Evolutionary conservation across 2,329 filamentous ascomycete genomes (phyloP).

Genomic region (Alternaria dauci): DNA sequence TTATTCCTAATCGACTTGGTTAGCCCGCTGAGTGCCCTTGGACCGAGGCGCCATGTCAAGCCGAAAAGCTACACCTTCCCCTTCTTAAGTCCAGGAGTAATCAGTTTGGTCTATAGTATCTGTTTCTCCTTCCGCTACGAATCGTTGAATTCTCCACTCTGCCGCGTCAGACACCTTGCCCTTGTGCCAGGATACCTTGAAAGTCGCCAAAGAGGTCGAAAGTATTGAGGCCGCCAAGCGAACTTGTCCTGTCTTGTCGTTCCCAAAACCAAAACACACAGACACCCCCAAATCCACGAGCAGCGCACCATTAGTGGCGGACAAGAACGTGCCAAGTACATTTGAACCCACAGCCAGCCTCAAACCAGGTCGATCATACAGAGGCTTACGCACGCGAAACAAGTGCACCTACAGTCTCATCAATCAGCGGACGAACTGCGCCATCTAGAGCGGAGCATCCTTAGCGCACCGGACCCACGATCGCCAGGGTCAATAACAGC

Average conservation of each 20-base stretch:
- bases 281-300: constrained; percentile 32
- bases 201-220: constrained; percentile 37
- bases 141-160: constrained; percentile 38
- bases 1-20: constrained; percentile 17
- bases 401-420: constrained; percentile 27
- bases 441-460: constrained; percentile 29
- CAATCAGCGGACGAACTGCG: constrained; percentile 11
- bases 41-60: constrained; percentile 21
- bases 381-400: constrained; percentile 29
- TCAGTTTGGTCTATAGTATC: constrained; percentile 10
- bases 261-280: constrained; percentile 34
- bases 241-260: constrained; percentile 28
- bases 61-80: constrained; percentile 21
- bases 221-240: constrained; percentile 35
- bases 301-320: constrained; percentile 21
- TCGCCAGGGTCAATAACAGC: constrained; percentile 21
- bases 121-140: constrained; percentile 23
- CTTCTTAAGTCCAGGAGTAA: constrained; percentile 17
- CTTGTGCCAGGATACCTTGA: constrained; percentile 31
- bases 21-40: constrained; percentile 22
- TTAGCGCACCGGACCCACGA: constrained; percentile 28
- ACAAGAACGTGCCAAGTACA: constrained; percentile 35
- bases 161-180: constrained; percentile 37
- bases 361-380: constrained; percentile 21
- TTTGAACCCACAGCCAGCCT: constrained; percentile 30